Evolutionary conservation across 2,329 filamentous ascomycete species (phyloP).

Genomic region (Penicillium sp.): DNA sequence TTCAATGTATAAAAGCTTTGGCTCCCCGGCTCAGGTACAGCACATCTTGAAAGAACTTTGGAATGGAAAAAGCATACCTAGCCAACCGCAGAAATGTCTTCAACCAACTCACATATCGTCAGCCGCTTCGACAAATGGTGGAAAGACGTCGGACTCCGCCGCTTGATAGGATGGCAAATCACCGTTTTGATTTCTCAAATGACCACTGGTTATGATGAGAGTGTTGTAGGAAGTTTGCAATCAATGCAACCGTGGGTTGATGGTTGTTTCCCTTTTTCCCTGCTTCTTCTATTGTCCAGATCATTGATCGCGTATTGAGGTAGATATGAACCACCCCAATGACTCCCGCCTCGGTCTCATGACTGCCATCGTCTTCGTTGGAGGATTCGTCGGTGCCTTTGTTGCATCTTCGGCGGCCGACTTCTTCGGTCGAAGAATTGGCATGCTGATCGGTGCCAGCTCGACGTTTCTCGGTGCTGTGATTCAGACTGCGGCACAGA

Average conservation of each 20-base stretch:
- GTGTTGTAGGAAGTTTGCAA: not conserved
- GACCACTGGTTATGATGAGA: not conserved
- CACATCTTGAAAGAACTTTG: too few species aligned
- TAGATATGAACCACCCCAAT: not conserved
- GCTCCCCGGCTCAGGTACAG: too few species aligned
- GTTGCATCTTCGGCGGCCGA: not conserved
- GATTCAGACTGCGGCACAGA: not conserved
- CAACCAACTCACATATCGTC: not conserved
- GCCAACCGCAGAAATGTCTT: not conserved
- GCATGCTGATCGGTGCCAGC: not conserved
- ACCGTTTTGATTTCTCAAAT: not conserved
- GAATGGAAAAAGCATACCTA: too few species aligned
- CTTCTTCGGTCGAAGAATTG: constrained; percentile 1
- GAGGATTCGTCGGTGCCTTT: constrained; percentile 2
- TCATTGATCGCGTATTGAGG: not conserved
- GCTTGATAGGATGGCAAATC: not conserved
- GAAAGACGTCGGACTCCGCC: not conserved
- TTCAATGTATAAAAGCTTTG: too few species aligned
- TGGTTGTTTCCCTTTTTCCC: too few species aligned
- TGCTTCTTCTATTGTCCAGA: not conserved
- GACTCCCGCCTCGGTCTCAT: not conserved
- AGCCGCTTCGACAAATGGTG: not conserved
- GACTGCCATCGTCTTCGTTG: not conserved
- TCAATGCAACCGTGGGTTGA: too few species aligned
- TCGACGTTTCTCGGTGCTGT: not conserved